phyloP scores from a whole-genome alignment of 2,329 filamentous ascomycete species.

The Paraphoma sp. region DNA sequence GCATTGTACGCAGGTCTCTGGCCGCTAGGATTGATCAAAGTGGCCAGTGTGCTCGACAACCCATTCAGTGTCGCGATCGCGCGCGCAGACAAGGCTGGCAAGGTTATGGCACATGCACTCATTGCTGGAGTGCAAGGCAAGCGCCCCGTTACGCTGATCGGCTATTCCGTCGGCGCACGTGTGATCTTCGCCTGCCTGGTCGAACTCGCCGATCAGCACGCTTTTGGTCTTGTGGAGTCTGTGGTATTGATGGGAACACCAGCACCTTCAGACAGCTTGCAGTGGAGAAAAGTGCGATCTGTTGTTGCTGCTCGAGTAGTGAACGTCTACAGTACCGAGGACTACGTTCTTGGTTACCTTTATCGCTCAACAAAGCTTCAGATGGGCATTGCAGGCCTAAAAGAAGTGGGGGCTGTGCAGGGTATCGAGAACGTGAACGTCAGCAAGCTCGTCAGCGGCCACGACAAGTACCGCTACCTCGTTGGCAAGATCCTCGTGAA shows the following conservation, averaged over 20 bases:
- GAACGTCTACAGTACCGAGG: conserved; percentile 86
- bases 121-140: conserved; percentile 82
- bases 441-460: conserved; percentile 55
- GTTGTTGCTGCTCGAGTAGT: conserved; percentile 82
- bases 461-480: conserved; percentile 57
- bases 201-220: conserved; percentile 74
- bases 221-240: conserved; percentile 82
- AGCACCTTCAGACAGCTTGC: conserved; percentile 70
- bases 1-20: conserved; percentile 54
- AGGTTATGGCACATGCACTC: conserved; percentile 78
- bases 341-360: conserved; percentile 84
- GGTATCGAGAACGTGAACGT: conserved; percentile 66
- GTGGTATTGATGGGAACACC: conserved; percentile 84
- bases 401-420: conserved; percentile 70
- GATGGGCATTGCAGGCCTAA: conserved; percentile 80
- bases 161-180: conserved; percentile 79
- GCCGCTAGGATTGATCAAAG: conserved; percentile 55
- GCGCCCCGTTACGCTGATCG: conserved; percentile 78
- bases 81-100: conserved; percentile 79
- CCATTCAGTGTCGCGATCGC: conserved; percentile 78
- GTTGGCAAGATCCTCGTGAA: conserved; percentile 55
- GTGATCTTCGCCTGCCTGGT: conserved; percentile 83
- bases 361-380: conserved; percentile 84
- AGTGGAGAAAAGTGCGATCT: conserved; percentile 78
- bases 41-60: conserved; percentile 71